A percentile compares a stretch with the other conserved stretches of the same genome.
Conservation (phyloP, 2,329 filamentous ascomycete species). For the Cytospora paraplurivora region DNA sequence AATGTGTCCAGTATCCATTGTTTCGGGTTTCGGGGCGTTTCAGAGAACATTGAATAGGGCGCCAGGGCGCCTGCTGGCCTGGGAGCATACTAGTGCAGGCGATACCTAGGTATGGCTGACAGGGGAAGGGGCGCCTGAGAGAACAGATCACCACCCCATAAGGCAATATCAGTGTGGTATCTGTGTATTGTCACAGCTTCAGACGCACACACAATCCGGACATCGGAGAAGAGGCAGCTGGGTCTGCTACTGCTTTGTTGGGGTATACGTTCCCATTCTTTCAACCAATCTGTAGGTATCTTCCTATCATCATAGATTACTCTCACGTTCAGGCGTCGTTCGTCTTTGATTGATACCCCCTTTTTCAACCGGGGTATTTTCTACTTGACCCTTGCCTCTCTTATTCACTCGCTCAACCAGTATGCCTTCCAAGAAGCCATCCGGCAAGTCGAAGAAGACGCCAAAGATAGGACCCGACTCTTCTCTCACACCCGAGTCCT, state of each 20-base stretch:
- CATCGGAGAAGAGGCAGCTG: constrained; percentile 13
- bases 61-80: background rate
- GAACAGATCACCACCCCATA: constrained; percentile 6
- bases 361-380: background rate
- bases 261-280: background rate
- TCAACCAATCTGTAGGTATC: constrained; percentile 2
- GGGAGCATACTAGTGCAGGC: too few relatives aligned
- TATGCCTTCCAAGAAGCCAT: constrained; percentile 36
- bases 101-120: too few relatives aligned
- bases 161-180: background rate
- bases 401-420: constrained; percentile 6
- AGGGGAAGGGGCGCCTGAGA: background rate
- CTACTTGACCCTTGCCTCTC: background rate
- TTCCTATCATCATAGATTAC: background rate
- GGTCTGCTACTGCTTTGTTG: constrained; percentile 4
- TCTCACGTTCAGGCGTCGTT: background rate
- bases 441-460: constrained; percentile 32
- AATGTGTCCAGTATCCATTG: background rate
- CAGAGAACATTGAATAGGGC: constrained; percentile 10
- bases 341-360: background rate
- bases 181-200: background rate
- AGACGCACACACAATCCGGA: background rate
- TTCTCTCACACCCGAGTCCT: constrained; percentile 52
- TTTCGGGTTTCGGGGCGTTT: constrained; percentile 1
- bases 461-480: constrained; percentile 36